Evolutionary conservation across 78 protist genomes (phyloP).

Genomic region (Neovahlkampfia damariscottae): DNA sequence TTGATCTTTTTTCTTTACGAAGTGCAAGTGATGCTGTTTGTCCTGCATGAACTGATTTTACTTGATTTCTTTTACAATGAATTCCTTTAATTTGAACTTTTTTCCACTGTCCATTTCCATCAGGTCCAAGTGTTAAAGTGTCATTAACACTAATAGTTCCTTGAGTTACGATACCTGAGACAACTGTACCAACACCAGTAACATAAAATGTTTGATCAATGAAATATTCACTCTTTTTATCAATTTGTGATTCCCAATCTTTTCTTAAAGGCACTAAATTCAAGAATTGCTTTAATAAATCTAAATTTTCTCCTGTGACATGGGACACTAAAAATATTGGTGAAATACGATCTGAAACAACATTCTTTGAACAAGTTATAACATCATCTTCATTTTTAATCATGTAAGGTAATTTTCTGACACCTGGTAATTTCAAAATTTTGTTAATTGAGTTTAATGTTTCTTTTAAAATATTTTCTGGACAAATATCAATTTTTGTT

Average conservation of each 20-base stretch:
- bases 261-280: constrained; percentile 63
- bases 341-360: constrained; percentile 43
- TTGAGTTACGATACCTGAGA: constrained; percentile 58
- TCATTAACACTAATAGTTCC: constrained; percentile 48
- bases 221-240: constrained; percentile 34
- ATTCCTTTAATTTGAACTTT: constrained; percentile 49
- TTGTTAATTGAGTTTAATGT: constrained; percentile 24
- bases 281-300: constrained; percentile 46
- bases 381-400: constrained; percentile 67
- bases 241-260: constrained; percentile 31
- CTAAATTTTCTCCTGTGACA: constrained; percentile 76
- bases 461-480: constrained; percentile 53
- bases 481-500: constrained; percentile 81
- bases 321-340: constrained; percentile 71
- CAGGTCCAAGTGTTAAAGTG: constrained; percentile 72
- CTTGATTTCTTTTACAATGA: constrained; percentile 53
- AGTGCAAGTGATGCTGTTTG: constrained; percentile 66
- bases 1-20: constrained; percentile 45
- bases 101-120: constrained; percentile 49
- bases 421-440: constrained; percentile 32
- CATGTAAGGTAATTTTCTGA: constrained; percentile 58
- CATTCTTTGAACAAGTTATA: constrained; percentile 43
- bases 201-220: constrained; percentile 50
- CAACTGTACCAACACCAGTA: constrained; percentile 75
- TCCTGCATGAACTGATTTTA: constrained; percentile 57